phyloP scores from a whole-genome alignment of 805 yeast species.

The Metschnikowia rubicola region DNA sequence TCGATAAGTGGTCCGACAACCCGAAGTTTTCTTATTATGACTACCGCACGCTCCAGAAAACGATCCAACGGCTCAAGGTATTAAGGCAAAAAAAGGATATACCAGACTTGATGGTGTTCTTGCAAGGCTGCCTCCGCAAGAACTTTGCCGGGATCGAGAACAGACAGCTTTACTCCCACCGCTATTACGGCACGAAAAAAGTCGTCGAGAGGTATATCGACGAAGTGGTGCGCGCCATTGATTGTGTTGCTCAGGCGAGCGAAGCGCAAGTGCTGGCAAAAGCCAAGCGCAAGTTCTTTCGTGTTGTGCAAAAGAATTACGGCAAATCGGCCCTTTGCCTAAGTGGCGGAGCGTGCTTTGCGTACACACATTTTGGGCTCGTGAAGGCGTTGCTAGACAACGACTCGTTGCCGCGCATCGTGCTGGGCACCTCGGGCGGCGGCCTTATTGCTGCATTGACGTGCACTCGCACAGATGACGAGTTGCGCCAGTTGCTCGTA shows the following conservation, averaged over 20 bases:
- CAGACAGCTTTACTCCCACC: slow-evolving; percentile 64
- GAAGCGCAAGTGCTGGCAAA: slow-evolving; percentile 30
- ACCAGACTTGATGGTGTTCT: slow-evolving; percentile 49
- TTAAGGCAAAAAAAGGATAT: slow-evolving; percentile 29
- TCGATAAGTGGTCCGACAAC: slow-evolving; percentile 62
- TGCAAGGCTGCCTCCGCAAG: slow-evolving; percentile 65
- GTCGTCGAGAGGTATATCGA: slow-evolving; percentile 52
- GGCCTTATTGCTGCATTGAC: slow-evolving; percentile 73
- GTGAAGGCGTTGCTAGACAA: slow-evolving; percentile 67
- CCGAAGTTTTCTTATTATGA: slow-evolving; percentile 67
- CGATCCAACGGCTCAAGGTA: slow-evolving; percentile 40
- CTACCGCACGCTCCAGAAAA: slow-evolving; percentile 52
- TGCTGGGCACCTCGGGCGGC: slow-evolving; percentile 81
- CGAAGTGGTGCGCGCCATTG: slow-evolving; percentile 49
- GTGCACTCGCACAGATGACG: slow-evolving; percentile 67
- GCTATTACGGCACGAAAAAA: slow-evolving; percentile 71
- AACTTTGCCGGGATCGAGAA: slow-evolving; percentile 81
- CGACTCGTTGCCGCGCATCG: slow-evolving; percentile 61
- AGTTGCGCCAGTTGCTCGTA: slow-evolving; percentile 49
- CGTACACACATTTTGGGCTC: slow-evolving; percentile 75
- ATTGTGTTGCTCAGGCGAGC: slow-evolving; percentile 37
- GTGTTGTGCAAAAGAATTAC: slow-evolving; percentile 55
- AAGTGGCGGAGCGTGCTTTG: slow-evolving; percentile 78
- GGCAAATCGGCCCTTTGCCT: slow-evolving; percentile 72
- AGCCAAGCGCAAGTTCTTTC: slow-evolving; percentile 52